Conservation (phyloP, 108 stramenopile species). For the Skeletonema potamos region DNA sequence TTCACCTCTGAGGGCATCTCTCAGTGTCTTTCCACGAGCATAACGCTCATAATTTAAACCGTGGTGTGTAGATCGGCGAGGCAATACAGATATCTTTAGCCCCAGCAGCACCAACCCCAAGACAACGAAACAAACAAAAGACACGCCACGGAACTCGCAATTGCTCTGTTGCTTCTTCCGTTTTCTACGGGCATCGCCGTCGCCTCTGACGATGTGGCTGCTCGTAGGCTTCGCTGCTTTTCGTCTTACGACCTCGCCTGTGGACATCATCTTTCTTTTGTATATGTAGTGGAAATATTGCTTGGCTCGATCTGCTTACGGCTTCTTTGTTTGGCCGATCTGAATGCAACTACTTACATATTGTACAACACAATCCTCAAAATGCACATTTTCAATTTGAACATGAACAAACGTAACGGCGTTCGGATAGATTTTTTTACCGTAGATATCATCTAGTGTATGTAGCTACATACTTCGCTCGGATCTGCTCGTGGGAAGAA, state of each 20-base stretch:
- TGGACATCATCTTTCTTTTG: background rate
- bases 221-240: background rate
- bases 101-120: background rate
- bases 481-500: too few relatives aligned
- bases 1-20: constrained; percentile 20
- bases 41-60: constrained; percentile 11
- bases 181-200: background rate
- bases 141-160: background rate
- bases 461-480: too few relatives aligned
- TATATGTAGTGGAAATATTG: too few relatives aligned
- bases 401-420: too few relatives aligned
- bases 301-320: background rate
- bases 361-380: too few relatives aligned
- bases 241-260: background rate
- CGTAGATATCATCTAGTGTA: too few relatives aligned
- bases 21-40: constrained; percentile 20
- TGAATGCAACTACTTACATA: too few relatives aligned
- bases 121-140: background rate
- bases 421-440: too few relatives aligned
- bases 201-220: background rate
- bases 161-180: background rate
- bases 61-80: background rate
- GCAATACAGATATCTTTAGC: background rate
- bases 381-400: too few relatives aligned
- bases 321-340: too few relatives aligned